These are phyloP conservation scores for Fusarium paranaense DNA, from an alignment of 2,329 filamentous ascomycete species.

Conservation along the genomic window DNA sequence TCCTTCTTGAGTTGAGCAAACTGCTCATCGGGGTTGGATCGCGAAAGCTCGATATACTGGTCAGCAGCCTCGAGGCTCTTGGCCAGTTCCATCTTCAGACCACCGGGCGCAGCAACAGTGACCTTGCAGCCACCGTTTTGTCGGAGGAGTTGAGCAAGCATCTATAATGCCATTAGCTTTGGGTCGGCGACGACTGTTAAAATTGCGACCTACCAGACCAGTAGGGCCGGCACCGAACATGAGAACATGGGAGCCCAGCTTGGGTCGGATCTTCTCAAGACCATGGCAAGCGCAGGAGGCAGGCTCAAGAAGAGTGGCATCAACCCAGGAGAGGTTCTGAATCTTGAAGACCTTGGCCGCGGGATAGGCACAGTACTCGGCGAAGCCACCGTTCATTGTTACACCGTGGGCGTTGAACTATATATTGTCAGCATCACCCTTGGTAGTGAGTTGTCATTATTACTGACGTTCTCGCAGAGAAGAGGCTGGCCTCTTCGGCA, in stretches of 20 bases:
- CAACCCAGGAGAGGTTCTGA: constrained; percentile 73
- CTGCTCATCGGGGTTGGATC: constrained; percentile 66
- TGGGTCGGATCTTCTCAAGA: constrained; percentile 75
- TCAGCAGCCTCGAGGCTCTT: constrained; percentile 67
- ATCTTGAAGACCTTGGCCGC: constrained; percentile 72
- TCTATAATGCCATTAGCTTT: constrained; percentile 37
- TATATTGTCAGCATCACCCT: neutral
- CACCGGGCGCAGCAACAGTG: constrained; percentile 75
- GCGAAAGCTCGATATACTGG: constrained; percentile 65
- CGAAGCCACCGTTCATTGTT: constrained; percentile 78
- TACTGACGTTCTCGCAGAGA: constrained; percentile 71
- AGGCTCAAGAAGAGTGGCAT: constrained; percentile 77
- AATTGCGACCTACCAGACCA: constrained; percentile 62
- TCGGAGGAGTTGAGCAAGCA: constrained; percentile 71
- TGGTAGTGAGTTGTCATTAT: neutral
- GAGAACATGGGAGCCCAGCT: constrained; percentile 72
- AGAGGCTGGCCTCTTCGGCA: constrained; percentile 75
- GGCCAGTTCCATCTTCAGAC: constrained; percentile 78
- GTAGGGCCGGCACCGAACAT: constrained; percentile 77
- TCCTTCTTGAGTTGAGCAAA: constrained; percentile 71
- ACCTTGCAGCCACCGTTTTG: constrained; percentile 77
- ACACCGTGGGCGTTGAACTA: constrained; percentile 73
- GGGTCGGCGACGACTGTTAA: neutral
- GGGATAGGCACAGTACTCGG: constrained; percentile 72
- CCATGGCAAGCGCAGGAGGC: constrained; percentile 79